Base-by-base conservation (phyloP, 352 stramenopile genomes). In the Phytophthora sansomeana region DNA sequence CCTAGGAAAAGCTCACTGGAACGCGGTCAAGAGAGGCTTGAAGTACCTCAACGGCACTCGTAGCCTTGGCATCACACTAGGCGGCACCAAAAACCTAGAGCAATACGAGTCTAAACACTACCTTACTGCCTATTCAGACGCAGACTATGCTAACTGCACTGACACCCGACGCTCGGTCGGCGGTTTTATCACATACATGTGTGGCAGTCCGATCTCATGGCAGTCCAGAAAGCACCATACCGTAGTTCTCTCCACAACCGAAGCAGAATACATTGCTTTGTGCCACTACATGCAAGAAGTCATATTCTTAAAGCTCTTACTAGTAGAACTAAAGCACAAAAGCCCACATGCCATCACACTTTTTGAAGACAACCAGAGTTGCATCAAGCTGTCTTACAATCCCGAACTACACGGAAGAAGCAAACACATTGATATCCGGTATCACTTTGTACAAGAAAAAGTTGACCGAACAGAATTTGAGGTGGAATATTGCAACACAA, bases 341-440 rank as follows among this genome's bases (percentile, higher is more conserved):
- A 11, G 38, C 6, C 38, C 38, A 5, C 14, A 60, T 17, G 1
- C 49, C 0, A 74, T 59, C 19, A 64, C 38, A 11, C 53, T 77
- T 30, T 46, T 57, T 16, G 67, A 82, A 38, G 69, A 81, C 46
- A 79, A 82, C 16, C 62, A 82, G 38, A 75, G 70, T 29, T 72
- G 50, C 32, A 82, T 82, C 38, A 65, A 77, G 42, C 44, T 77
- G 0, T 53, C 57, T 0, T 77, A 72, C 35, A 77, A 75, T n/a
- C n/a, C n/a, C n/a, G n/a, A 72, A 33, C 39, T 73, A 10, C 74
- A 77, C 65, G 74, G 48, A 6, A 49, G 51, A 7, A 67, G 52
- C 16, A 78, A 80, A 32, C 71, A 76, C 50, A 80, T 74, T 17
- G 59, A 80, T 19, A 43, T 80, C 21, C 32, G 68, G n/a, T 83